Percentiles rank a stretch among this genome's conserved stretches.
phyloP scores from a whole-genome alignment of 148 eudicot genomes.

The Amaranthus cruentus region DNA sequence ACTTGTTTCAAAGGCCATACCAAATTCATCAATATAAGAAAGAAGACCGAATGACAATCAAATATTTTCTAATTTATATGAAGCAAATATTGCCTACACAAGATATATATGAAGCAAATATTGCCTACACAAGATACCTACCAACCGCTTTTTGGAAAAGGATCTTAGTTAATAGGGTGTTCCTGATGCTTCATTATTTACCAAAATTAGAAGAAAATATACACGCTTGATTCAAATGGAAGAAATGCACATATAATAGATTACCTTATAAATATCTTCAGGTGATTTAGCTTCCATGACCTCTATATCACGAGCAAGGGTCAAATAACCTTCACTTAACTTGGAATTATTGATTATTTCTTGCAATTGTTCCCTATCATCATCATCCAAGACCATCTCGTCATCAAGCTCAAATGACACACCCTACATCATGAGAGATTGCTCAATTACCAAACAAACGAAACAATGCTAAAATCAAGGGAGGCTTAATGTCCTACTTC shows the following conservation, averaged over 20 bases:
- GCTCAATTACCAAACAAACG: background rate
- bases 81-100: too few species aligned
- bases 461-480: background rate
- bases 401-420: slow-evolving; percentile 70
- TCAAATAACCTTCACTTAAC: slow-evolving; percentile 82
- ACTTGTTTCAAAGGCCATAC: too few species aligned
- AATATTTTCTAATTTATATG: too few species aligned
- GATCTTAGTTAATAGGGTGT: too few species aligned
- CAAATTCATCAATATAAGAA: too few species aligned
- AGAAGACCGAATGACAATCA: too few species aligned
- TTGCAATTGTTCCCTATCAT: slow-evolving; percentile 67
- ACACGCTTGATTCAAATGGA: background rate
- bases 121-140: too few species aligned
- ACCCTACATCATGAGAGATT: slow-evolving; percentile 41
- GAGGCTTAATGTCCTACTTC: background rate
- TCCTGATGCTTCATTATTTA: too few species aligned
- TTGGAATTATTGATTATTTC: slow-evolving; percentile 66
- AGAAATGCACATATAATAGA: background rate
- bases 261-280: slow-evolving; percentile 89
- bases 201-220: too few species aligned
- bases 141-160: too few species aligned
- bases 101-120: too few species aligned
- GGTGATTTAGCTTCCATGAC: slow-evolving; percentile 97
- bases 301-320: slow-evolving; percentile 95
- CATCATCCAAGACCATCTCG: slow-evolving; percentile 52